Percentiles rank a stretch among this genome's conserved stretches.
Conservation (phyloP, 2,329 filamentous ascomycete genomes). For the Arthrobotrys sphaeroides region DNA sequence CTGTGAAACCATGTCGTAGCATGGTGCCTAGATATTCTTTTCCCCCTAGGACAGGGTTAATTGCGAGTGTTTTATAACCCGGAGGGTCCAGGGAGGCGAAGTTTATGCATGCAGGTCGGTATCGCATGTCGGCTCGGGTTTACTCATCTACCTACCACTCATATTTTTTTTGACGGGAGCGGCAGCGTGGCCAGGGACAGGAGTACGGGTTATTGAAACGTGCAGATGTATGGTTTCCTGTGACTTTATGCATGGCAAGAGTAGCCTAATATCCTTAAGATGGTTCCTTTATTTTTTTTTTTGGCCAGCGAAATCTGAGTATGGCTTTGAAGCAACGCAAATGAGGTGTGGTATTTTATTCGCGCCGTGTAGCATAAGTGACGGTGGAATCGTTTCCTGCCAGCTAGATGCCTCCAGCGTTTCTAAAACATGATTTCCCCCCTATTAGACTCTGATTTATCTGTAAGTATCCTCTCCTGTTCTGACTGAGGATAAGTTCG, state of each 20-base stretch:
- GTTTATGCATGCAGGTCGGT: slow-evolving; percentile 9
- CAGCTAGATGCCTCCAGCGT: no score
- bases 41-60: neutral
- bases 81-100: neutral
- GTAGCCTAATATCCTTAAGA: slow-evolving; percentile 2
- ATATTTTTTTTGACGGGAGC: neutral
- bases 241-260: slow-evolving; percentile 19
- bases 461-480: no score
- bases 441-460: no score
- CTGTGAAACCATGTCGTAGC: slow-evolving; percentile 6
- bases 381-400: no score
- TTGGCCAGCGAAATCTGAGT: no score
- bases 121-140: neutral
- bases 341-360: neutral
- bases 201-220: neutral
- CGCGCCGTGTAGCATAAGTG: no score
- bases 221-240: slow-evolving; percentile 2
- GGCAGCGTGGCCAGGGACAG: neutral
- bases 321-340: no score
- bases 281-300: no score
- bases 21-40: neutral
- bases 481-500: neutral
- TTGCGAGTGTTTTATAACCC: neutral
- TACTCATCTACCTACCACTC: neutral
- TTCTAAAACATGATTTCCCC: no score